These are phyloP conservation scores for Phytophthora palmivora DNA, from an alignment of 352 stramenopile species.

Conservation along the genomic window DNA sequence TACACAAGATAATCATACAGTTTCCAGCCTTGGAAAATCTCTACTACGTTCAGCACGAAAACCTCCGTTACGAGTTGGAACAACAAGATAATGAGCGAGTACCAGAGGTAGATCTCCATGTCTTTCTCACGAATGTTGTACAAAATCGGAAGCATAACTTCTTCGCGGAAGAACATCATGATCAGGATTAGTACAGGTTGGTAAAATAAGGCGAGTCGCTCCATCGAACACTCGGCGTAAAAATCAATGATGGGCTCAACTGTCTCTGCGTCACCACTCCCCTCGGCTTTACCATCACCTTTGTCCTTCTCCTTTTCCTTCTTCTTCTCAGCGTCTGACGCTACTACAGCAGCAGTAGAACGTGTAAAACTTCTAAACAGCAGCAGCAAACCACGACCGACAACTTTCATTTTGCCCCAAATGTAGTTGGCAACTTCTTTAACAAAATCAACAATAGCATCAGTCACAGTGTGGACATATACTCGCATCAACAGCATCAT, in stretches of 20 bases:
- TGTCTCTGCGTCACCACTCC: slow-evolving; percentile 85
- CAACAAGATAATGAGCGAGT: slow-evolving; percentile 94
- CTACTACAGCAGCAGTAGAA: slow-evolving; percentile 41
- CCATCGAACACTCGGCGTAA: slow-evolving; percentile 92
- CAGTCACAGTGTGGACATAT: slow-evolving; percentile 90
- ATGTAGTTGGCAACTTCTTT: slow-evolving; percentile 47
- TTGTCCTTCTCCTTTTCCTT: slow-evolving; percentile 48
- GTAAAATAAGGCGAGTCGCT: slow-evolving; percentile 94
- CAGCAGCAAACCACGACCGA: slow-evolving; percentile 39
- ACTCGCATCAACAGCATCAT: slow-evolving; percentile 95
- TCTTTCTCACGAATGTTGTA: slow-evolving; percentile 98
- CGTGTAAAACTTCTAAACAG: slow-evolving; percentile 65
- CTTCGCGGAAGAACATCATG: slow-evolving; percentile 95
- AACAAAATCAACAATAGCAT: slow-evolving; percentile 74
- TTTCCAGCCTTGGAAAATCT: slow-evolving; percentile 98
- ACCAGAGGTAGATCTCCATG: slow-evolving; percentile 98
- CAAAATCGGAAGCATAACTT: slow-evolving; percentile 92
- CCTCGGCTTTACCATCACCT: slow-evolving; percentile 42
- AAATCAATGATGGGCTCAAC: slow-evolving; percentile 97
- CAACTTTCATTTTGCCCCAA: slow-evolving; percentile 46
- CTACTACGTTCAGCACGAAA: slow-evolving; percentile 95
- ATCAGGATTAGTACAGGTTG: slow-evolving; percentile 94
- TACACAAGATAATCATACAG: slow-evolving; percentile 98
- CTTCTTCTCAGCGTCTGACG: slow-evolving; percentile 40
- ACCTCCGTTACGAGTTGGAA: slow-evolving; percentile 96